Percentiles rank a stretch among this genome's conserved stretches.
phyloP scores from a whole-genome alignment of 371 early-diverging fungal species.

The Mortierella sp. region DNA sequence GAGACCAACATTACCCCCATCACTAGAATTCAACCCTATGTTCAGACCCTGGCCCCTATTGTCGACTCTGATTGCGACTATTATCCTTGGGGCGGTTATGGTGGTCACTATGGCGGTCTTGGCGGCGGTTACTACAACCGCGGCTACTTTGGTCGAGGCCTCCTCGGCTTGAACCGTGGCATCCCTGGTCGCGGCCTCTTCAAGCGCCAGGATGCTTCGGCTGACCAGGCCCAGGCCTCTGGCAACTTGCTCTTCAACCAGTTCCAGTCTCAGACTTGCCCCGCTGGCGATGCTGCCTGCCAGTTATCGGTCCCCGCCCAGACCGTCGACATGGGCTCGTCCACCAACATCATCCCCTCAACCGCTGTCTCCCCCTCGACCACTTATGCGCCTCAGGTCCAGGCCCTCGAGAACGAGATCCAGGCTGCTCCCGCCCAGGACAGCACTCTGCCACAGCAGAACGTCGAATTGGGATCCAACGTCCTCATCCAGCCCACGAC shows the following conservation, averaged over 20 bases:
- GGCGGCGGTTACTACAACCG: neutral
- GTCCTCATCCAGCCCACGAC: constrained; percentile 47
- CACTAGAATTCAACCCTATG: constrained; percentile 49
- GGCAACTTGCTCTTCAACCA: constrained; percentile 45
- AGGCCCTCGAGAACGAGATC: constrained; percentile 38
- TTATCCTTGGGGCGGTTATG: constrained; percentile 5
- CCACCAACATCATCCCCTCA: constrained; percentile 27
- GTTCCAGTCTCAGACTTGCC: constrained; percentile 20
- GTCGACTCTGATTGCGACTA: constrained; percentile 35
- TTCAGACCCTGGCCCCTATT: constrained; percentile 35
- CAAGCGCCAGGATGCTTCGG: constrained; percentile 8
- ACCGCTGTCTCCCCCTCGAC: constrained; percentile 38
- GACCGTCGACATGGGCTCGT: constrained; percentile 42
- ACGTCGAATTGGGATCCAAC: constrained; percentile 44
- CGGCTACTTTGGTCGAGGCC: neutral
- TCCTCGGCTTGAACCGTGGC: neutral
- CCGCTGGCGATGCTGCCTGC: constrained; percentile 17
- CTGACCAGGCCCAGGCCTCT: neutral
- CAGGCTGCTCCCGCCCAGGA: constrained; percentile 27
- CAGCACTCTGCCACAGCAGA: constrained; percentile 34
- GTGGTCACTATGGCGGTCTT: neutral
- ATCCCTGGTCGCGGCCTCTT: neutral
- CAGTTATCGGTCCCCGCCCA: constrained; percentile 21
- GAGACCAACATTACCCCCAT: constrained; percentile 49
- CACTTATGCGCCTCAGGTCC: constrained; percentile 37